These are phyloP conservation scores for Calonectria pteridis DNA, from an alignment of 2,329 filamentous ascomycete species.

Conservation along the genomic window DNA sequence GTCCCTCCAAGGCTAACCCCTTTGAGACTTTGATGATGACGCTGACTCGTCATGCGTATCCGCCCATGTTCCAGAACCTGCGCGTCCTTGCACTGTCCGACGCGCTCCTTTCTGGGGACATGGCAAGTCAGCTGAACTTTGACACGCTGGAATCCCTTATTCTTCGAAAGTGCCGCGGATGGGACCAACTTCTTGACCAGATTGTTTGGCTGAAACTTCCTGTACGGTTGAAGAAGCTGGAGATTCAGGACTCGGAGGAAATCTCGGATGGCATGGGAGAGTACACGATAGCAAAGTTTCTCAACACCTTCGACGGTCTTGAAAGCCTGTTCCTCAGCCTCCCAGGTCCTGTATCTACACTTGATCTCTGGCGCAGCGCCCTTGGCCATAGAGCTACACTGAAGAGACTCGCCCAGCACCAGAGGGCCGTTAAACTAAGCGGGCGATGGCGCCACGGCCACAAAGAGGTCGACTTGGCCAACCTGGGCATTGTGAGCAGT, in stretches of 20 bases:
- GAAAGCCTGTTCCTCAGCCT: background rate
- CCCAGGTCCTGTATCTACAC: slow-evolving; percentile 4
- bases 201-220: background rate
- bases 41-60: background rate
- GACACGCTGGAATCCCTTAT: background rate
- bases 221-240: background rate
- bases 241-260: slow-evolving; percentile 4
- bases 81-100: background rate
- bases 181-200: background rate
- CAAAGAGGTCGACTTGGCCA: background rate
- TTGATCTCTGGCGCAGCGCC: background rate
- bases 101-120: background rate
- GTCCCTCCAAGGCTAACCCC: background rate
- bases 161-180: background rate
- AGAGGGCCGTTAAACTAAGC: background rate
- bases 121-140: background rate
- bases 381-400: slow-evolving; percentile 7
- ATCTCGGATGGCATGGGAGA: slow-evolving; percentile 7
- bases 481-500: background rate
- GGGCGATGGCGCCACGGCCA: background rate
- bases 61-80: background rate
- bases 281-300: background rate
- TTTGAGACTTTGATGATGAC: background rate
- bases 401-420: slow-evolving; percentile 8
- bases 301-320: background rate